A percentile compares a stretch with the other conserved stretches of the same genome.
These are phyloP conservation scores for Phlebiopsis flavidoalba DNA, from an alignment of 768 basidiomycete genomes.

Conservation along the genomic window DNA sequence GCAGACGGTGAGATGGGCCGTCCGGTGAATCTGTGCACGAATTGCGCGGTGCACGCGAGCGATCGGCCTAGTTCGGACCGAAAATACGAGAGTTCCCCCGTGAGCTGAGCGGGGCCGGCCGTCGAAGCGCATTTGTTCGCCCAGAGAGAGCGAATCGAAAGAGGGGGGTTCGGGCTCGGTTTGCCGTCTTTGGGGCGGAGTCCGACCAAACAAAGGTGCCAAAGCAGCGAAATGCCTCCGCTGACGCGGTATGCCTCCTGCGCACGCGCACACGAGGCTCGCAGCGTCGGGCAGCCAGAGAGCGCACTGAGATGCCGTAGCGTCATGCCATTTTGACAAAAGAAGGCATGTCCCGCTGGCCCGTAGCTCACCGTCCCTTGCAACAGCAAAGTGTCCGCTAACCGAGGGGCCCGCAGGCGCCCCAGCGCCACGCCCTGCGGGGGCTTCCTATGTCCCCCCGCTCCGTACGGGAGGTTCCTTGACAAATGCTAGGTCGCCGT, in stretches of 20 bases:
- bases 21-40: neutral
- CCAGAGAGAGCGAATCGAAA: neutral
- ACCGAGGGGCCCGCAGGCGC: neutral
- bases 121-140: neutral
- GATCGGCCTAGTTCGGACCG: neutral
- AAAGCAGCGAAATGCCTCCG: constrained; percentile 3
- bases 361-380: too few relatives aligned
- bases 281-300: neutral
- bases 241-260: neutral
- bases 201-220: neutral
- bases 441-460: neutral
- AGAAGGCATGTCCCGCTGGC: neutral
- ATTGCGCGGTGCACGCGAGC: neutral
- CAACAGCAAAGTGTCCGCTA: too few relatives aligned
- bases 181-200: neutral
- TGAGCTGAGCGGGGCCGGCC: neutral
- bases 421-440: neutral
- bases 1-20: neutral
- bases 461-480: neutral
- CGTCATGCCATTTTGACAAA: neutral
- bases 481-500: neutral
- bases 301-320: neutral
- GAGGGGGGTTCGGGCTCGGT: constrained; percentile 2
- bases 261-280: neutral
- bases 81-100: neutral